phyloP scores from a whole-genome alignment of 805 yeast genomes.

The Pichia thaimueangensis region DNA sequence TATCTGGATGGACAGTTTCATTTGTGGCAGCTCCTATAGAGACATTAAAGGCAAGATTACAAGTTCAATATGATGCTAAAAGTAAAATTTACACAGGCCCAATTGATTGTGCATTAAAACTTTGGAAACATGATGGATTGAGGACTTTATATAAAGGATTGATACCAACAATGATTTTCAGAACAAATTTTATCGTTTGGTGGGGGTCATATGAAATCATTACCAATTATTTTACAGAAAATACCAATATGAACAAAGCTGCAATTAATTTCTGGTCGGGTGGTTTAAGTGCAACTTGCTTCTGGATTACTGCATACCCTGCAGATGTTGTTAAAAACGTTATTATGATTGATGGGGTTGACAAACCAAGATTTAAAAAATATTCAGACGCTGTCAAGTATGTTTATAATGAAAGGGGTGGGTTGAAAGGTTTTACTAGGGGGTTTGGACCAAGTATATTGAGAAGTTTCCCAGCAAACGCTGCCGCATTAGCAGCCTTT shows the following conservation, averaged over 20 bases:
- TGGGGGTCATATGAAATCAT: constrained; percentile 90
- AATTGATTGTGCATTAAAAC: constrained; percentile 58
- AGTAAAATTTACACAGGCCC: constrained; percentile 71
- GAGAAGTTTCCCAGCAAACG: constrained; percentile 89
- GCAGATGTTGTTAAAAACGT: constrained; percentile 84
- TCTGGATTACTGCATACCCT: constrained; percentile 88
- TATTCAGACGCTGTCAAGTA: constrained; percentile 68
- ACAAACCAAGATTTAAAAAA: constrained; percentile 61
- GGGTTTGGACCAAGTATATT: constrained; percentile 77
- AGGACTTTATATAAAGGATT: constrained; percentile 76
- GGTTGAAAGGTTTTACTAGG: constrained; percentile 60
- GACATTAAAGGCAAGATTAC: constrained; percentile 80
- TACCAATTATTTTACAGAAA: constrained; percentile 57
- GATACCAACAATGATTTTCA: constrained; percentile 77
- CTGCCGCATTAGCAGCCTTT: constrained; percentile 86
- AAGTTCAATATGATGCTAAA: constrained; percentile 80
- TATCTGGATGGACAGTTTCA: constrained; percentile 90
- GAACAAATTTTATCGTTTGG: constrained; percentile 84
- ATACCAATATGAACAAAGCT: constrained; percentile 61
- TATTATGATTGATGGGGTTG: constrained; percentile 71
- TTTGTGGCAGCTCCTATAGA: constrained; percentile 96
- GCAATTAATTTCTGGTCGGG: constrained; percentile 88
- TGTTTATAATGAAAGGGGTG: constrained; percentile 59
- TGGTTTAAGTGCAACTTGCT: constrained; percentile 77
- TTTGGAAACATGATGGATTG: constrained; percentile 56